phyloP scores from a whole-genome alignment of 306 rosid genomes.

The Hippophae rhamnoides region DNA sequence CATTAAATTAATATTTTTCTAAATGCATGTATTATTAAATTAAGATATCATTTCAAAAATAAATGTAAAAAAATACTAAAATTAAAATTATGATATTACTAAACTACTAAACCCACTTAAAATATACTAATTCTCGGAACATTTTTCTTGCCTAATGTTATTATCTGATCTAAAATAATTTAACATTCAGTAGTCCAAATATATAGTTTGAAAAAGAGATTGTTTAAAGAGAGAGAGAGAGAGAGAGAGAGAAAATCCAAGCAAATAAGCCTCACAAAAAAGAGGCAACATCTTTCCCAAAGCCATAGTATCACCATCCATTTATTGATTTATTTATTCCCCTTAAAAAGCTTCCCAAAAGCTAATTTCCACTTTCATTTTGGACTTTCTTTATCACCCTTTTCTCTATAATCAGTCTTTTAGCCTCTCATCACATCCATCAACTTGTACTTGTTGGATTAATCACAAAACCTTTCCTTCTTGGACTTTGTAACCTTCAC shows the following conservation, averaged over 20 bases:
- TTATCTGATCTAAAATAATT: too few relatives aligned
- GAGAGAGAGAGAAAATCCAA: constrained; percentile 18
- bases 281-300: constrained; percentile 36
- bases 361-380: constrained; percentile 29
- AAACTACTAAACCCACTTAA: too few relatives aligned
- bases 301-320: constrained; percentile 20
- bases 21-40: too few relatives aligned
- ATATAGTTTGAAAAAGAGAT: neutral
- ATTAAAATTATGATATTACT: too few relatives aligned
- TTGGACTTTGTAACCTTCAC: constrained; percentile 25
- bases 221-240: neutral
- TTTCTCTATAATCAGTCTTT: constrained; percentile 16
- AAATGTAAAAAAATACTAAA: too few relatives aligned
- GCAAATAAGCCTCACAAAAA: constrained; percentile 13
- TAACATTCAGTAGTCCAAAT: neutral
- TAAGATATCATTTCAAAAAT: too few relatives aligned
- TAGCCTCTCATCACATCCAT: constrained; percentile 32
- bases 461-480: constrained; percentile 23
- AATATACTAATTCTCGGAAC: too few relatives aligned
- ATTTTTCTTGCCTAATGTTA: too few relatives aligned
- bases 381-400: constrained; percentile 27
- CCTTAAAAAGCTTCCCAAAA: constrained; percentile 25
- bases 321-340: constrained; percentile 21
- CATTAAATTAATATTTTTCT: too few relatives aligned
- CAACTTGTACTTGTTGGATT: constrained; percentile 21